Evolutionary conservation across 164 flowering plant genomes (phyloP), one percentile per base, ranked within the genome.

Genomic region (Umbellularia californica): DNA sequence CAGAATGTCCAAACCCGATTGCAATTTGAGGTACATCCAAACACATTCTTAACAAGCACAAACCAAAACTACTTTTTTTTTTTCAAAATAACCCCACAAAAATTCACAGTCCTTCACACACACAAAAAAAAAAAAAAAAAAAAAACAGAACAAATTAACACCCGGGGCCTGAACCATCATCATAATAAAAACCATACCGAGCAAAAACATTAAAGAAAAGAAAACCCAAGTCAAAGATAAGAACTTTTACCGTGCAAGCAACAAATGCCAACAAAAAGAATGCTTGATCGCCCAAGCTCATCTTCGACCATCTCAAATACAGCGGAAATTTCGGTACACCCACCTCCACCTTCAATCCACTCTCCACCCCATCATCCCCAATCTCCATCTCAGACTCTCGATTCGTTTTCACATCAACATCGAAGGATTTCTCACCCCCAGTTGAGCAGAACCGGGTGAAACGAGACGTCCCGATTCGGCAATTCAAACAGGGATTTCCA

Each of bases 201-300:
- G 22, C 19, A 22, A 24, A 64, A 64, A 2, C 24, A 7, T 11
- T 10, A 64, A 64, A 64, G 28, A 22, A 22, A 64, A 10, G 12
- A 41, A 69, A 19, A 19, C 41, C 9, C 10, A 33, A 22, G 20
- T 41, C 0, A 41, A 62, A 47, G 22, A 65, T 22, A 10, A 14
- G 11, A 55, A 25, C 55, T 2, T 17, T 33, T 82, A 90, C 97
- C 89, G 92, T 85, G 88, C 90, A 87, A 76, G 89, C 90, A 73
- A 91, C 83, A 84, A 93, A 93, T 22, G 92, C 78, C 74, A 90
- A 70, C 41, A 93, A 86, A 78, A 87, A 82, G 82, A 87, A 91
- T 64, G 94, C 94, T 70, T 89, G 90, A 77, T 91, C 92, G 58
- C 85, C 82, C 80, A 85, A 80, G 80, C 89, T 89, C 79, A 91